Evolutionary conservation across 2,329 filamentous ascomycete species (phyloP).

Genomic region (Colletotrichum kahawae): DNA sequence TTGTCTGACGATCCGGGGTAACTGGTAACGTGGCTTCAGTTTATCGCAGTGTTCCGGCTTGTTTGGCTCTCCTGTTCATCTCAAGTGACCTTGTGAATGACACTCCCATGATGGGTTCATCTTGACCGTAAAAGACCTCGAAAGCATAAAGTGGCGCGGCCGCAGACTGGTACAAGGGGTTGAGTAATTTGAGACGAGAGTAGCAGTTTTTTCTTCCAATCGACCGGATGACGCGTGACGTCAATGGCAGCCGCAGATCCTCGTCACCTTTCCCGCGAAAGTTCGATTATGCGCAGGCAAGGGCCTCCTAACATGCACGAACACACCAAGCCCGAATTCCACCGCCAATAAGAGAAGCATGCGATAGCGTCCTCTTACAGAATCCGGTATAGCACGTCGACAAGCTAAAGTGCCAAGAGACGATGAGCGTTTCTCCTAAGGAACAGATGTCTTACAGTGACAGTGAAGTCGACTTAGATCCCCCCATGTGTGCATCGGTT

Average conservation of each 20-base stretch:
- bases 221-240: background rate
- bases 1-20: background rate
- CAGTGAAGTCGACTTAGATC: background rate
- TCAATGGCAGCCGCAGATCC: constrained; percentile 11
- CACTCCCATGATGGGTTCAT: background rate
- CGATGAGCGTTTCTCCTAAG: background rate
- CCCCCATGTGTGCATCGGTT: background rate
- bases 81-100: background rate
- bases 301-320: background rate
- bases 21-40: background rate
- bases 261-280: background rate
- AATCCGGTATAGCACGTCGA: background rate
- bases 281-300: background rate
- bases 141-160: background rate
- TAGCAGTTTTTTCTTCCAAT: background rate
- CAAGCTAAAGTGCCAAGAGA: background rate
- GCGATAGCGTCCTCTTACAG: background rate
- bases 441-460: background rate
- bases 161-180: background rate
- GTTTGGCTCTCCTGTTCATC: background rate
- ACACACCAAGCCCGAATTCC: background rate
- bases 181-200: background rate
- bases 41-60: background rate
- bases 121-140: background rate
- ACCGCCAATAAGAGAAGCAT: background rate